Evolutionary conservation across 2,329 filamentous ascomycete genomes (phyloP).

Genomic region (Pseudocercospora pini-densiflorae): DNA sequence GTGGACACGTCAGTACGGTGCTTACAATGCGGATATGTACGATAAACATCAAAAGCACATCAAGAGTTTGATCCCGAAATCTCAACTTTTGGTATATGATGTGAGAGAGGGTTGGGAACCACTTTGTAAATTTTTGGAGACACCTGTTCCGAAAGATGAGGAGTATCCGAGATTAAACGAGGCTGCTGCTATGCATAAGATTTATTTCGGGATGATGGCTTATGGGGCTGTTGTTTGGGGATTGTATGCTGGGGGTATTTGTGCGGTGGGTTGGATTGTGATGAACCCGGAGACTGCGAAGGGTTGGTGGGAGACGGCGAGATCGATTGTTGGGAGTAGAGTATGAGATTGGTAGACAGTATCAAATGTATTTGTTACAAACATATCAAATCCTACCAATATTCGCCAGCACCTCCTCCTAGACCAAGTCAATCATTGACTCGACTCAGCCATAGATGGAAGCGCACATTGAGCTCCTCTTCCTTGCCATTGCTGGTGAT

Average conservation of each 20-base stretch:
- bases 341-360: no score
- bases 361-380: no score
- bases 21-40: background rate
- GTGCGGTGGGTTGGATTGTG: background rate
- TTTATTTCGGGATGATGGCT: constrained; percentile 7
- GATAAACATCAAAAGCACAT: background rate
- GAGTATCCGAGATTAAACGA: constrained; percentile 29
- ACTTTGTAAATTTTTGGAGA: constrained; percentile 37
- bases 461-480: background rate
- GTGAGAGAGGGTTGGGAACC: constrained; percentile 36
- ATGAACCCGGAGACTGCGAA: background rate
- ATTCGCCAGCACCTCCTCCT: background rate
- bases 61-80: constrained; percentile 20
- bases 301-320: background rate
- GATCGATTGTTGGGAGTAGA: background rate
- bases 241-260: background rate
- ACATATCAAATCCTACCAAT: no score
- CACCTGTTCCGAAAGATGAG: constrained; percentile 24
- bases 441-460: background rate
- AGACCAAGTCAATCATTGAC: background rate
- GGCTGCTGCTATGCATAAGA: background rate
- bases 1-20: background rate
- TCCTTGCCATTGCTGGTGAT: background rate
- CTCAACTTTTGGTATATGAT: constrained; percentile 34
- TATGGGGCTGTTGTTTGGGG: background rate